Evolutionary conservation across 371 early-diverging fungal species (phyloP).

Genomic region (Dichotomocladium elegans): DNA sequence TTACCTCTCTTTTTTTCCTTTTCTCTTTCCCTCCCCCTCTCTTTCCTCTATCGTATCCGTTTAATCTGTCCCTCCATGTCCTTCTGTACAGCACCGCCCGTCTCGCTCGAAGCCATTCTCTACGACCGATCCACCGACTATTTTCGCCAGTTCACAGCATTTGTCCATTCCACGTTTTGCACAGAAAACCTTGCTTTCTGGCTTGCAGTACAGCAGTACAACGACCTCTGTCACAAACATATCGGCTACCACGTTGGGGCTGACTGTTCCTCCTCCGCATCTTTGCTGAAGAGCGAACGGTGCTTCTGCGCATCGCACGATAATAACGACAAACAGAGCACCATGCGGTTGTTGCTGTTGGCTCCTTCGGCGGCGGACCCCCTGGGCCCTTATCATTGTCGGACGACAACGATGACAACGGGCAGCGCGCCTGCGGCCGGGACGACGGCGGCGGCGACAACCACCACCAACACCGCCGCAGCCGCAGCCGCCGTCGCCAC

Average conservation of each 20-base stretch:
- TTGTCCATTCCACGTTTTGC: conserved; percentile 36
- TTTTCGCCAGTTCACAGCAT: conserved; percentile 33
- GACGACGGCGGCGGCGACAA: neutral
- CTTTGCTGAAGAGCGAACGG: no score
- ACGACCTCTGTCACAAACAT: conserved; percentile 6
- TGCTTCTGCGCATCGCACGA: neutral
- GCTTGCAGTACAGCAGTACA: conserved; percentile 36
- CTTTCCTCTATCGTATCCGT: conserved; percentile 3
- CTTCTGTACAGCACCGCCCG: neutral
- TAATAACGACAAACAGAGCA: no score
- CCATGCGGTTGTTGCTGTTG: no score
- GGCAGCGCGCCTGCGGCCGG: no score
- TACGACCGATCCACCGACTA: conserved; percentile 18
- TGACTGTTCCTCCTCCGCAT: no score
- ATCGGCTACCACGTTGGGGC: no score
- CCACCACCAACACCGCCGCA: neutral
- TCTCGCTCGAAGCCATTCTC: conserved; percentile 30
- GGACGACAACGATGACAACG: no score
- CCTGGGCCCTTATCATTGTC: no score
- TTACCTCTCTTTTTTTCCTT: neutral
- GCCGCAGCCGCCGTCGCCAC: no score
- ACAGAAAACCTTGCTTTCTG: conserved; percentile 44
- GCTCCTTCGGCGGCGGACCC: no score
- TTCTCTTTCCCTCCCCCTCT: conserved; percentile 8
- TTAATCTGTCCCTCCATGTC: conserved; percentile 2